Percentiles rank a stretch among this genome's conserved stretches.
phyloP scores from a whole-genome alignment of 2,329 filamentous ascomycete genomes.

The Talaromyces sp. region DNA sequence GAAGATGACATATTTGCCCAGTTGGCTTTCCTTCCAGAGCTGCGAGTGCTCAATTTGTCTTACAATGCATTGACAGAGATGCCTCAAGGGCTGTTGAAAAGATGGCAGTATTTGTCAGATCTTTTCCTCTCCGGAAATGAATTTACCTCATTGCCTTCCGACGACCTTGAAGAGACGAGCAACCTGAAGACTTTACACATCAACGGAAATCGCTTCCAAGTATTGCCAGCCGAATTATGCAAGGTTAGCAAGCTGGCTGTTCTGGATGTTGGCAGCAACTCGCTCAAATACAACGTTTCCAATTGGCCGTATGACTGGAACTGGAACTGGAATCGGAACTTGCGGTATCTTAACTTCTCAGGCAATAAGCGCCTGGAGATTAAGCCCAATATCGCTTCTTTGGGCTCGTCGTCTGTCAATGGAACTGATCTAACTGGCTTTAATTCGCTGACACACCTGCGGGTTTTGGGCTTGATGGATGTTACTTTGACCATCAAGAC shows the following conservation, averaged over 20 bases:
- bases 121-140: constrained; percentile 95
- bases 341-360: constrained; percentile 92
- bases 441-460: constrained; percentile 71
- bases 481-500: constrained; percentile 90
- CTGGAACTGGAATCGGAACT: constrained; percentile 95
- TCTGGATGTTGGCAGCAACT: constrained; percentile 91
- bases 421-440: constrained; percentile 81
- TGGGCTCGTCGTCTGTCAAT: constrained; percentile 45
- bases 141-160: constrained; percentile 80
- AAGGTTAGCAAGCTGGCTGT: constrained; percentile 88
- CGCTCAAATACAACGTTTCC: constrained; percentile 95
- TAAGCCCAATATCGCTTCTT: constrained; percentile 57
- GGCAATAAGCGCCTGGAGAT: constrained; percentile 97
- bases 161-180: constrained; percentile 87
- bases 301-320: constrained; percentile 99
- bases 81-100: constrained; percentile 78
- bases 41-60: constrained; percentile 84
- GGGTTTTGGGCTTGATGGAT: constrained; percentile 93
- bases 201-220: constrained; percentile 97
- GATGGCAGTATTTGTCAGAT: constrained; percentile 85
- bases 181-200: constrained; percentile 85
- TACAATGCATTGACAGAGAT: constrained; percentile 94
- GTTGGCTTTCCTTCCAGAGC: constrained; percentile 71
- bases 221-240: constrained; percentile 88
- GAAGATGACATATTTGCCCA: constrained; percentile 95